Base-by-base conservation (phyloP, 805 yeast species). In the Nadsonia fulvescens region DNA sequence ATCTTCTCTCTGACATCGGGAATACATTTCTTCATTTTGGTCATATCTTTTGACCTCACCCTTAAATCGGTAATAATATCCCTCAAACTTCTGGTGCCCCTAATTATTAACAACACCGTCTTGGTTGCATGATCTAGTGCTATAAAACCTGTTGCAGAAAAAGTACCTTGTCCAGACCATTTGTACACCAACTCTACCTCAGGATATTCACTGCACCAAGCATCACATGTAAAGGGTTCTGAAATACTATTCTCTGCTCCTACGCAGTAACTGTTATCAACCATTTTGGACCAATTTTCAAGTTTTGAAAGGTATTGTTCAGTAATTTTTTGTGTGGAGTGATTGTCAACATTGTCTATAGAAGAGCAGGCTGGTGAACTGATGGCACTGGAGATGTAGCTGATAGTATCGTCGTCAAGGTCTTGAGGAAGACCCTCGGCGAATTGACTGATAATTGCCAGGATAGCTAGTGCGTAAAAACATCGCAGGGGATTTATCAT, bases 141-240 rank as follows among this genome's bases (percentile, higher is more conserved):
- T 3, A 26, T 15, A 20, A 20, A 26, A 3, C 29, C 24, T 23
- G 18, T 24, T 17, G 27, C 27, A 7, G 29, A 20, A 24, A 20
- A 26, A 23, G 15, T 24, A 3, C 29, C 24, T 23, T 24, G 18
- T 17, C 22, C 27, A 7, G 29, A 20, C 24, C 15, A 26, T 24
- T 20, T 24, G 12, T 26, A 9, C 10, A 26, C 13, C 13, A 26
- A 20, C 24, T 26, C 29, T 6, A 21, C 24, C 8, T 26, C 21
- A 16, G 29, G 29, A 14, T 20, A 26, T n/a, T 15, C 16, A 8
- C 19, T 20, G 9, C 29, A 26, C 16, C 21, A 24, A 6, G 21
- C 13, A 15, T 24, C 29, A 9, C 29, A 26, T 12, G 7, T 15
- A 24, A 26, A 26, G 15, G 29, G 29, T 16, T 20, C 12, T 15